Evolutionary conservation across 225 moss, liverwort and hornwort genomes (phyloP), one percentile per base, ranked within the genome.

Genomic region (Climacium dendroides): DNA sequence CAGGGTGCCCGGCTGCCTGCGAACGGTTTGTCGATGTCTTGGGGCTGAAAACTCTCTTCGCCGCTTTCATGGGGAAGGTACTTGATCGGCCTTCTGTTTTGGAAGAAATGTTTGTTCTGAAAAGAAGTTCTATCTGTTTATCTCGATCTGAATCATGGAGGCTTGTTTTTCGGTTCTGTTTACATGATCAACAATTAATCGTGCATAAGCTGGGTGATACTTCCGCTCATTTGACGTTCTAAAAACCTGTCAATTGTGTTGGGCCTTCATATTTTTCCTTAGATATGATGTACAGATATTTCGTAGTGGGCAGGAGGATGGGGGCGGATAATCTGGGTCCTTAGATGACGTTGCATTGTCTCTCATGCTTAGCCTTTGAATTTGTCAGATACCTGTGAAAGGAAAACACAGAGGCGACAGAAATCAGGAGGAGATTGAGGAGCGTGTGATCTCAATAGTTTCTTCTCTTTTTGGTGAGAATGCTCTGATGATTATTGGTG

Each of bases 51-150:
- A 99, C 98, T 41, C 92, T 99, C 28, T 99, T 97, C 87, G 94
- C 99, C 74, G 99, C 95, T 55, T 97, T 96, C 66, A 96, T 99
- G 97, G 96, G 97, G 48, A 99, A 96, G 97, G 96, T 99, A 91
- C 71, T 67, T 20, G 67, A 79, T 89, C 65, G 61, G 22, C 43
- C 34, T 47, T 79, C 34, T 47, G 6, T 87, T 71, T 60, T 16
- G 64, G 48, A 66, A 76, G 61, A 37, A 64, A 15, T 53, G 19
- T 50, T 72, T 84, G 28, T 87, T 53, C 48, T 71, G 34, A 43
- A 59, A 79, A 90, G 79, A 74, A 78, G 47, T 58, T 74, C 7
- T 52, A 60, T 71, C 37, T 69, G 47, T 34, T 66, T 53, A 43
- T 87, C 43, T 55, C 19, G 55, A 28, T 65, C 43, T 86, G 86